A percentile compares a stretch with the other conserved stretches of the same genome.
These are phyloP conservation scores for Talaromyces wortmannii DNA, from an alignment of 495 filamentous ascomycete genomes.

Conservation along the genomic window DNA sequence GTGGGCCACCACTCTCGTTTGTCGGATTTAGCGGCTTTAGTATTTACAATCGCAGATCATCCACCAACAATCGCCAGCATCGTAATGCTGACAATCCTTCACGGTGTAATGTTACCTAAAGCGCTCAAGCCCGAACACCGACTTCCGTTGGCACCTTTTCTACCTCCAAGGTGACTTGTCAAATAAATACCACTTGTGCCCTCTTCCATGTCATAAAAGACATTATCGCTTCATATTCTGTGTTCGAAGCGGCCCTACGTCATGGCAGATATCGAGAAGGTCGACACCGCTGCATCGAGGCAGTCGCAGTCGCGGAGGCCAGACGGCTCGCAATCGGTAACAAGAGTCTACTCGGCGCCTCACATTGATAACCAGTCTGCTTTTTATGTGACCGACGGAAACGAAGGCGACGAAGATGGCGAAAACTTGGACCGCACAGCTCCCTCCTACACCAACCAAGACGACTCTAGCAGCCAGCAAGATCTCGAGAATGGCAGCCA, in stretches of 20 bases:
- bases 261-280: constrained; percentile 3
- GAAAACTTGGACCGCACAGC: not conserved
- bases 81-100: not conserved
- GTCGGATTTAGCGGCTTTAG: not conserved
- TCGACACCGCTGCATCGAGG: not conserved
- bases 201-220: too few species aligned
- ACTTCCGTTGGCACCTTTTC: not conserved
- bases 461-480: not conserved
- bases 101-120: not conserved
- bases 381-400: not conserved
- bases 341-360: constrained; percentile 2
- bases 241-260: too few species aligned
- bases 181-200: too few species aligned
- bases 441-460: not conserved
- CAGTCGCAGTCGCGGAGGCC: not conserved
- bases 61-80: not conserved
- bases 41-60: not conserved
- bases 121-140: not conserved
- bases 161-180: not conserved
- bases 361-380: constrained; percentile 1
- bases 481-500: constrained; percentile 4
- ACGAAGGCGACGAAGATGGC: not conserved
- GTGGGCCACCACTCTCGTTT: not conserved
- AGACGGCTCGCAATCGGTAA: not conserved
- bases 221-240: too few species aligned